phyloP scores from a whole-genome alignment of 2,329 filamentous ascomycete genomes.

The Pseudogymnoascus sp. region DNA sequence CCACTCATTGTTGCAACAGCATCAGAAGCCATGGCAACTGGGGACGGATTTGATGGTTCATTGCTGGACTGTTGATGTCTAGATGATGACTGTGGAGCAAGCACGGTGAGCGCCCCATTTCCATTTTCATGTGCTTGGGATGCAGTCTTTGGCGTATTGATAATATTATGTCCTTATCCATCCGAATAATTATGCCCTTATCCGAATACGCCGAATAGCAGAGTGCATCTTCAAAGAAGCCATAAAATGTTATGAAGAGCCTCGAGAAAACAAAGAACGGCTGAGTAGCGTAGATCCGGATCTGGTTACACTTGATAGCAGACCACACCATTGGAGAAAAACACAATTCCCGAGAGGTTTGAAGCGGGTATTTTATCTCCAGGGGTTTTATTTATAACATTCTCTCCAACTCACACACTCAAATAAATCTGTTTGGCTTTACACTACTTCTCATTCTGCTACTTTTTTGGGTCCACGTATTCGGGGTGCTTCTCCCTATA shows the following conservation, averaged over 20 bases:
- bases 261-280: not conserved
- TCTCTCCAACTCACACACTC: not conserved
- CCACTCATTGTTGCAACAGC: not conserved
- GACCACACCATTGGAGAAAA: not conserved
- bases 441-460: not conserved
- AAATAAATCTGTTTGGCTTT: not conserved
- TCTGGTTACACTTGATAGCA: too few relatives aligned
- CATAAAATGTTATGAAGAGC: not conserved
- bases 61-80: not conserved
- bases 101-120: not conserved
- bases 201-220: too few relatives aligned
- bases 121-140: not conserved
- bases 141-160: not conserved
- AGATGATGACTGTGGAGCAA: not conserved
- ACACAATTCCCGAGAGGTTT: not conserved
- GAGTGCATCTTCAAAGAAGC: not conserved
- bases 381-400: not conserved
- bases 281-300: not conserved
- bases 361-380: not conserved
- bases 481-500: constrained; percentile 5
- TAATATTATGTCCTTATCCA: not conserved
- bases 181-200: not conserved
- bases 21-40: not conserved
- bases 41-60: not conserved
- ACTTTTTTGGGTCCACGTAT: not conserved